Conservation (phyloP, 768 basidiomycete species). For the Boletales sp. region DNA sequence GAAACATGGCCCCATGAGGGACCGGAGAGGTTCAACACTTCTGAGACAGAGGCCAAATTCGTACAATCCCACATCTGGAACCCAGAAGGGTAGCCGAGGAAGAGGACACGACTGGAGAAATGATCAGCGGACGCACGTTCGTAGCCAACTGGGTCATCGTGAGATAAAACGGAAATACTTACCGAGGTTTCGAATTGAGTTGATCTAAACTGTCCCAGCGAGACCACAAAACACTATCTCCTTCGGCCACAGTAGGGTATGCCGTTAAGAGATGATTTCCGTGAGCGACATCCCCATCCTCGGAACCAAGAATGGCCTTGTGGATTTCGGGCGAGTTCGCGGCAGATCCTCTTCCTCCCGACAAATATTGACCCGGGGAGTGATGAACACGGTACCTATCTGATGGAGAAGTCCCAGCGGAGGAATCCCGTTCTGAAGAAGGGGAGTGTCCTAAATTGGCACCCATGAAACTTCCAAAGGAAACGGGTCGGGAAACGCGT, state of each 20-base stretch:
- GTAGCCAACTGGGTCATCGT: neutral
- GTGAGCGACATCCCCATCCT: conserved; percentile 20
- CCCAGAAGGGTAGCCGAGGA: conserved; percentile 51
- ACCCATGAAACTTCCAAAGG: conserved; percentile 42
- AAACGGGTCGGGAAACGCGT: conserved; percentile 46
- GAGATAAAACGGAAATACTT: neutral
- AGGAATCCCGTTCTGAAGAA: conserved; percentile 10
- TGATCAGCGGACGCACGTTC: conserved; percentile 5
- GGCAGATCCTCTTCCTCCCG: conserved; percentile 2
- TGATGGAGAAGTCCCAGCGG: conserved; percentile 1
- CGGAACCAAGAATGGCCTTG: conserved; percentile 11
- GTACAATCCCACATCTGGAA: conserved; percentile 64
- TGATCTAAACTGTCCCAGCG: conserved; percentile 29
- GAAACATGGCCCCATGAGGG: conserved; percentile 32
- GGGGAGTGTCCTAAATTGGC: conserved; percentile 19
- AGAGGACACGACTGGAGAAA: conserved; percentile 39
- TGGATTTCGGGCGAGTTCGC: conserved; percentile 15
- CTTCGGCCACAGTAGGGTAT: conserved; percentile 30
- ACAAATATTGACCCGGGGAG: conserved; percentile 9
- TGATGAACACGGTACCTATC: conserved; percentile 9
- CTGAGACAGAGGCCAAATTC: conserved; percentile 45
- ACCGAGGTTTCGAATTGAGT: conserved; percentile 16
- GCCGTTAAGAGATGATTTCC: conserved; percentile 16
- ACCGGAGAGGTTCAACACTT: conserved; percentile 49
- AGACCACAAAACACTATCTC: conserved; percentile 32